Conservation (phyloP, 768 basidiomycete species). For the Phlegmacium glaucopus region DNA sequence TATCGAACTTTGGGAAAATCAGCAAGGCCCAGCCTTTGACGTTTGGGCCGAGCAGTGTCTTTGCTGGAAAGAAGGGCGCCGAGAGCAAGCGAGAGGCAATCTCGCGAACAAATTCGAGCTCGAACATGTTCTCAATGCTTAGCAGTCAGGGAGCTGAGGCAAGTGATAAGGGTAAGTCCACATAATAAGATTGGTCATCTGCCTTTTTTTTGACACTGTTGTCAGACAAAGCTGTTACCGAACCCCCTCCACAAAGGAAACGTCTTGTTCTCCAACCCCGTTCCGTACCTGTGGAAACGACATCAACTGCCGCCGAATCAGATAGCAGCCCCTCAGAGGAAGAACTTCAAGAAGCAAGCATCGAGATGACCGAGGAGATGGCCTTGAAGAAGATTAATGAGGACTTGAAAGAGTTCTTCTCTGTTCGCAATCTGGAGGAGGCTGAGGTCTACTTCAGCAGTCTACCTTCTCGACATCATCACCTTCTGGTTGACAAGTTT, state of each 20-base stretch:
- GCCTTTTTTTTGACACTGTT: not conserved
- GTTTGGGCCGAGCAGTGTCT: conserved; percentile 85
- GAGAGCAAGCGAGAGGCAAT: conserved; percentile 67
- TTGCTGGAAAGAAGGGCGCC: conserved; percentile 61
- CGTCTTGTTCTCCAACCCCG: conserved; percentile 76
- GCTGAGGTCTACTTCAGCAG: conserved; percentile 83
- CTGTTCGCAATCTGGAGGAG: conserved; percentile 79
- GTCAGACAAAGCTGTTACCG: conserved; percentile 27
- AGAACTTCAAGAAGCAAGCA: conserved; percentile 41
- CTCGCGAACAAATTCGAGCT: conserved; percentile 73
- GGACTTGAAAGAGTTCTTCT: conserved; percentile 85
- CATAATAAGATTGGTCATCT: not conserved
- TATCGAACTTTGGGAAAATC: conserved; percentile 88
- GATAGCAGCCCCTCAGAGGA: conserved; percentile 49
- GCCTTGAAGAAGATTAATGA: conserved; percentile 76
- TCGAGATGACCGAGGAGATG: conserved; percentile 60
- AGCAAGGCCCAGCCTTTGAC: conserved; percentile 60
- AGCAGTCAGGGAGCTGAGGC: conserved; percentile 50
- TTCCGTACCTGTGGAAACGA: conserved; percentile 58
- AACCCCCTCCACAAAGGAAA: conserved; percentile 53
- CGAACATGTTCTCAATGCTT: conserved; percentile 90
- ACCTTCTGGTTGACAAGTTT: conserved; percentile 70
- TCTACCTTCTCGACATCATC: conserved; percentile 63
- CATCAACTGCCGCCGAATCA: conserved; percentile 43
- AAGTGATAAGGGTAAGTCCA: conserved; percentile 52